Base-by-base conservation (phyloP, 805 yeast species). In the Barnettozyma sucrosica region DNA sequence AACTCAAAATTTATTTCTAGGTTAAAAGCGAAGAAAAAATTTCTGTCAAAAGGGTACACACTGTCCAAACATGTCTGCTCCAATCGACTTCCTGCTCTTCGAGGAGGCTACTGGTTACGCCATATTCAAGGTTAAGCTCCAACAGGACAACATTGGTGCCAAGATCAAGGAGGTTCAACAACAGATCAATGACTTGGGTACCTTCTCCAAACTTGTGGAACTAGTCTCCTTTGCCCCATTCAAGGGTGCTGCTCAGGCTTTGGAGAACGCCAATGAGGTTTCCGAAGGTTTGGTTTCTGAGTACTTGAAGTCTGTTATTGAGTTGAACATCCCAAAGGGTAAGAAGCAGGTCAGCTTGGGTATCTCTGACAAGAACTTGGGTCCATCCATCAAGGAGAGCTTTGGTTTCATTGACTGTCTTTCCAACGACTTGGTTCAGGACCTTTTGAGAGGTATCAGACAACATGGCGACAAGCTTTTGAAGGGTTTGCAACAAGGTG, bases 21-120 rank as follows among this genome's bases (percentile, higher is more conserved):
- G 16, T 28, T 28, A 34, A 16, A 34, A 23, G 30, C 6, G 30
- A 16, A 42, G 19, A 21, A 43, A 36, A 36, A 36, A 28, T 16
- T 28, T 28, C 32, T 13, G 32, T 28, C 32, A 13, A 28, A n/a
- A 28, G 32, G 16, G 16, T 28, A 28, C 32, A 28, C 32, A 28
- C 32, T 3, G 32, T 28, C 28, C 16, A 23, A 16, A 26, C 21
- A 63, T 61, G 62, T 74, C 75, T 87, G 89, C 83, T 58, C 83
- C 83, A 63, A 66, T 89, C 69, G 96, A 93, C 71, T 93, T 81
- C 73, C 81, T 93, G 67, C 83, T 93, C 63, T 92, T 85, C 69
- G 99, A 93, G 76, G 98, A 93, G 76, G 96, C 99, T 51, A 89
- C 98, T 46, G 99, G 99, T 58, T 93, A 92, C 68, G 98, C 96